These are phyloP conservation scores for Pichia cephalocereana DNA, from an alignment of 805 yeast genomes.

Conservation along the genomic window DNA sequence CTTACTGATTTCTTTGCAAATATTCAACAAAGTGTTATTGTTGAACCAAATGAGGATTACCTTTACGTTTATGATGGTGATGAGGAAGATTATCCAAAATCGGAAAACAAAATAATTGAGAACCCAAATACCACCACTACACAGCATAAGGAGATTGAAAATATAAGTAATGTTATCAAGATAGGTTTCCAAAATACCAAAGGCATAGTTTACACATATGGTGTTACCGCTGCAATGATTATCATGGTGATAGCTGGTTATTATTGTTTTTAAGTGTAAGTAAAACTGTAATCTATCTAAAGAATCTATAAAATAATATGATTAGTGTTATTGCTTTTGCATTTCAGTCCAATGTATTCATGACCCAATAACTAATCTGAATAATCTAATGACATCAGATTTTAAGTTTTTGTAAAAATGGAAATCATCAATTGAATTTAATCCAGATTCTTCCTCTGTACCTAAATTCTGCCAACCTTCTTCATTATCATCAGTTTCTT, in stretches of 20 bases:
- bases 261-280: too few relatives aligned
- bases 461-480: conserved; percentile 19
- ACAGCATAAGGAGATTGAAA: too few relatives aligned
- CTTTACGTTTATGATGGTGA: conserved; percentile 17
- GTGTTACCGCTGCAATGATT: too few relatives aligned
- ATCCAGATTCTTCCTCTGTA: conserved; percentile 10
- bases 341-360: too few relatives aligned
- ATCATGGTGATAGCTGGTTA: too few relatives aligned
- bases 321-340: too few relatives aligned
- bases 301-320: too few relatives aligned
- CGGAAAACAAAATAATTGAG: background rate
- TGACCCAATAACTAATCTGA: conserved; percentile 7
- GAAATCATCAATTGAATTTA: conserved; percentile 16
- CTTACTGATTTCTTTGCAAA: conserved; percentile 94
- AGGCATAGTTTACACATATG: too few relatives aligned
- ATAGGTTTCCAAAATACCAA: too few relatives aligned
- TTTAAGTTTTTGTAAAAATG: conserved; percentile 19
- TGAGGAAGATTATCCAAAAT: conserved; percentile 36
- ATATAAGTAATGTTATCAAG: too few relatives aligned
- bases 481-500: conserved; percentile 6
- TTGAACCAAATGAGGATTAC: conserved; percentile 9
- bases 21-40: conserved; percentile 66
- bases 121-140: background rate
- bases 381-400: conserved; percentile 16
- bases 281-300: too few relatives aligned